Evolutionary conservation across 192 early-diverging fungal genomes (phyloP).

Genomic region (Rhizophagus prolifer): DNA sequence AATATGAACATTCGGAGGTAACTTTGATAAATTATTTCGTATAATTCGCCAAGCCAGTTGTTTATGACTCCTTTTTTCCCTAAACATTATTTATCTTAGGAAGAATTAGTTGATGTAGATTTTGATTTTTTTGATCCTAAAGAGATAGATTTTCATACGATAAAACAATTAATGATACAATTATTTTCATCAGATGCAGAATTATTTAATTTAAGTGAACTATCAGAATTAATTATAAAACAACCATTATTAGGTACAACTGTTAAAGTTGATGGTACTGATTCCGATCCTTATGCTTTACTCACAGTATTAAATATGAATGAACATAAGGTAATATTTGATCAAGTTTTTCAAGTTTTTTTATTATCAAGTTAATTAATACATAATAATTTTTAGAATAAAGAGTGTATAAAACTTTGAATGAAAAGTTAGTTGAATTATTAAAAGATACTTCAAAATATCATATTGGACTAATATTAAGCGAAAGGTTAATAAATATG

Average conservation of each 20-base stretch:
- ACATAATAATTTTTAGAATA: constrained; percentile 34
- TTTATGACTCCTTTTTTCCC: background rate
- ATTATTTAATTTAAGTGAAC: constrained; percentile 66
- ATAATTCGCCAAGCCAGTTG: background rate
- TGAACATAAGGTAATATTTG: constrained; percentile 49
- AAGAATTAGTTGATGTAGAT: constrained; percentile 64
- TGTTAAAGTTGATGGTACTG: constrained; percentile 82
- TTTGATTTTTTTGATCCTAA: constrained; percentile 96
- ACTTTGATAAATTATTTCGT: background rate
- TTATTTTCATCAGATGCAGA: constrained; percentile 81
- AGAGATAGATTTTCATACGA: constrained; percentile 84
- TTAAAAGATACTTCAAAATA: constrained; percentile 36
- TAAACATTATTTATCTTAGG: background rate
- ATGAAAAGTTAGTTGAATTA: constrained; percentile 37
- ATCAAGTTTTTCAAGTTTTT: too few species aligned
- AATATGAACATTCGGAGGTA: constrained; percentile 2
- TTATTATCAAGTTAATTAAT: too few species aligned
- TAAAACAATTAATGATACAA: constrained; percentile 82
- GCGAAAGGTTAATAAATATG: constrained; percentile 94
- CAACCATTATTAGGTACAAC: constrained; percentile 81
- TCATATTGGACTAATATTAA: constrained; percentile 70
- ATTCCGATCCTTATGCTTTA: constrained; percentile 85
- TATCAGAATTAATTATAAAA: constrained; percentile 79
- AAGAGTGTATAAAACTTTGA: constrained; percentile 33
- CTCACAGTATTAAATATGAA: constrained; percentile 75